These are phyloP conservation scores for Comarum palustre DNA, from an alignment of 306 rosid genomes.

Conservation along the genomic window DNA sequence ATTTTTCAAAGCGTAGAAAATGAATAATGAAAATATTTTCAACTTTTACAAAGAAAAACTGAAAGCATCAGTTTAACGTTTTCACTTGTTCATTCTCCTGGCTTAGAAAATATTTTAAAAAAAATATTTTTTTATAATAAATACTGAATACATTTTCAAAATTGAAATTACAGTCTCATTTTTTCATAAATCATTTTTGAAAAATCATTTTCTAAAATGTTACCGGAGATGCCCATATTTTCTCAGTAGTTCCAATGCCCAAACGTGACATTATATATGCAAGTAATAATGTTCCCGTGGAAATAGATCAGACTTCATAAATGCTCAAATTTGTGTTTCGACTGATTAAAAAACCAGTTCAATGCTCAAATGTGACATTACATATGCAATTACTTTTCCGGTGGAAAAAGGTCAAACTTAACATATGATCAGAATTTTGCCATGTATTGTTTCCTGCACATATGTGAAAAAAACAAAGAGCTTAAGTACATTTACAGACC, in stretches of 20 bases:
- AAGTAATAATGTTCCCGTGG: not conserved
- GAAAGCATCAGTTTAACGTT: too few species aligned
- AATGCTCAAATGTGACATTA: not conserved
- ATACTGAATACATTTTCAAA: too few species aligned
- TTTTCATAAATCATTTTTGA: too few species aligned
- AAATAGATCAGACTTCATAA: not conserved
- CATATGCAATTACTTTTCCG: not conserved
- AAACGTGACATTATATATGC: not conserved
- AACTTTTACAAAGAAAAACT: too few species aligned
- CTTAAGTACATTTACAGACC: not conserved
- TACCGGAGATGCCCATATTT: not conserved
- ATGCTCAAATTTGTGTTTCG: conserved; percentile 1
- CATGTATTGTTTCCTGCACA: not conserved
- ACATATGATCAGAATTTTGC: not conserved
- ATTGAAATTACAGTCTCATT: too few species aligned
- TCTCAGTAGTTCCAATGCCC: not conserved
- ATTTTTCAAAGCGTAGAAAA: too few species aligned
- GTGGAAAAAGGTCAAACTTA: not conserved
- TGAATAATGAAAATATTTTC: too few species aligned
- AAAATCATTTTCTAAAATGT: too few species aligned
- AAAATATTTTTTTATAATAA: too few species aligned
- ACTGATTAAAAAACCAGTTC: conserved; percentile 4
- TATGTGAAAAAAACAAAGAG: not conserved
- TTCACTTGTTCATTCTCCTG: too few species aligned
- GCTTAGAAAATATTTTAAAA: too few species aligned